Conservation (phyloP, 371 early-diverging fungal genomes). For the Syncephalastrum contaminatum region DNA sequence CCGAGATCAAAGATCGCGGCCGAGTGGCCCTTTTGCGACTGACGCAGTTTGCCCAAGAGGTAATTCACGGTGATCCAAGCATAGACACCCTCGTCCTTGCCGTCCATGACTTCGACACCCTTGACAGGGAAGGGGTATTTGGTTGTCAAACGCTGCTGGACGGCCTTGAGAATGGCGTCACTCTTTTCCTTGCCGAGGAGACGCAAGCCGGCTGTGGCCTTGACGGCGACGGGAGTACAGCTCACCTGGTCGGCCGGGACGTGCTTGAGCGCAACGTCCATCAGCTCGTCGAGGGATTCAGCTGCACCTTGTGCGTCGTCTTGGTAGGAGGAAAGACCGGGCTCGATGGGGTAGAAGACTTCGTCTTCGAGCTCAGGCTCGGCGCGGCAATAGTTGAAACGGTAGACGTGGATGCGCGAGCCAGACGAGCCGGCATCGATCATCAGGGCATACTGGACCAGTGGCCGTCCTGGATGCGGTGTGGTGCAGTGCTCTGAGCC, state of each 20-base stretch:
- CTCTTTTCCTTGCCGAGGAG: slow-evolving; percentile 69
- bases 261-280: slow-evolving; percentile 71
- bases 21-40: slow-evolving; percentile 52
- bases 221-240: slow-evolving; percentile 92
- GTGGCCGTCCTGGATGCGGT: slow-evolving; percentile 52
- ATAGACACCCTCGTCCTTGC: slow-evolving; percentile 94
- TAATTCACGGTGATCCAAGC: slow-evolving; percentile 99
- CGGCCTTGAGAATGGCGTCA: slow-evolving; percentile 68
- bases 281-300: slow-evolving; percentile 71
- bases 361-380: slow-evolving; percentile 76
- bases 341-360: slow-evolving; percentile 81
- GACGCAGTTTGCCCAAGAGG: slow-evolving; percentile 62
- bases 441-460: slow-evolving; percentile 74
- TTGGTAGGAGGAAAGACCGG: slow-evolving; percentile 79
- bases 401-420: slow-evolving; percentile 94
- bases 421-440: slow-evolving; percentile 98
- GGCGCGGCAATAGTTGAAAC: slow-evolving; percentile 80
- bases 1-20: slow-evolving; percentile 96
- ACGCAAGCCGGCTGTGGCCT: slow-evolving; percentile 95
- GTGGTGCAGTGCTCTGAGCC: slow-evolving; percentile 58
- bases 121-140: slow-evolving; percentile 84
- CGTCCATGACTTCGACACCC: slow-evolving; percentile 89
- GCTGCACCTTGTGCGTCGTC: slow-evolving; percentile 80
- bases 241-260: slow-evolving; percentile 59
- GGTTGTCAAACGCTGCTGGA: slow-evolving; percentile 62